Evolutionary conservation across 345 rosid species (phyloP), one percentile per base, ranked within the genome.

Genomic region (Nephelium lappaceum): DNA sequence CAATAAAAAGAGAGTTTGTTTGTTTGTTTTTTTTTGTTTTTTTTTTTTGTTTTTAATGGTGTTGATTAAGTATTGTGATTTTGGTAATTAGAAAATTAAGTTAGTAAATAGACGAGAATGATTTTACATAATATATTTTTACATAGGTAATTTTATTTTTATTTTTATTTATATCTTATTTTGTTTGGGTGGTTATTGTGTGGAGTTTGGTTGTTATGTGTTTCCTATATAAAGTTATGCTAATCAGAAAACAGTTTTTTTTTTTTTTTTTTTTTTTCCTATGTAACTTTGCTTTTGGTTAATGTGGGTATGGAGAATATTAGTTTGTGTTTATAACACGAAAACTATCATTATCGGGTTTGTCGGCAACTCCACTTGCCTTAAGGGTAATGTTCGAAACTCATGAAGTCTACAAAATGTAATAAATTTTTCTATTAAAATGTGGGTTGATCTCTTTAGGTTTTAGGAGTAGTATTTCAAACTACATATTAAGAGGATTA

Each of bases 1-100:
- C 83, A 81, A 41, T 84, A 84, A 81, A 69, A 38, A 79, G 60
- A 38, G 10, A 67, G 21, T 4, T 27, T 51, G 36, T 39, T n/a
- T n/a, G n/a, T n/a, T n/a, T n/a, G n/a, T 60, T n/a, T 5, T 69
- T 14, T 23, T 62, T 12, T 53, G 38, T 43, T 51, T 45, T 64
- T 31, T 23, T 19, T 38, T 60, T 31, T 38, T 24, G 61, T 27
- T 5, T 31, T 57, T 8, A 42, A 24, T 64, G 55, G 71, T 6
- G 31, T 62, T 68, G 36, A 75, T 61, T 68, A 43, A 78, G 72
- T 49, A 14, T 68, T 71, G 61, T 75, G 41, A 49, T 74, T 41
- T 67, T 81, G 73, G 31, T 61, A 18, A 61, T 76, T 72, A 66
- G n/a, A 57, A 62, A 31, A 25, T 65, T 62, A 43, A 25, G 68